Percentiles rank a stretch among this genome's conserved stretches.
Conservation (phyloP, 768 basidiomycete species). For the Epithele typhae region DNA sequence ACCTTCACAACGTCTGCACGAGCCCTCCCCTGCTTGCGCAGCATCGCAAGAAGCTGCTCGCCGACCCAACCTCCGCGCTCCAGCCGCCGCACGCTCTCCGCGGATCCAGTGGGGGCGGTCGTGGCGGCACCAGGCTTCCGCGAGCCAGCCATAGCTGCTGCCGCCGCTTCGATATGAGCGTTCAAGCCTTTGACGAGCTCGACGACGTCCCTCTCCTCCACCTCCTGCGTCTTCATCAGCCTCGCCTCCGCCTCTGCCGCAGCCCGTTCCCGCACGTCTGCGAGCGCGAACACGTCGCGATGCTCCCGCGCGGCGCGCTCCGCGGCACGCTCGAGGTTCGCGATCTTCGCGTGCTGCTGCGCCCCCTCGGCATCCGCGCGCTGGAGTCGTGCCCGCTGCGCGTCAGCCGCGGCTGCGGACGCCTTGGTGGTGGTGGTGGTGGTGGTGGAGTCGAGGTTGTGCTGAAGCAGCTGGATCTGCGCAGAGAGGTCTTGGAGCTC, state of each 20-base stretch:
- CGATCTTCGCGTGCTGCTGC: too few relatives aligned
- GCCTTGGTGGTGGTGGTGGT: too few relatives aligned
- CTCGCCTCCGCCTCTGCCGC: slow-evolving; percentile 44
- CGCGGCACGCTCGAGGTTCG: background rate
- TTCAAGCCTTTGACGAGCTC: slow-evolving; percentile 43
- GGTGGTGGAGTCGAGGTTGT: too few relatives aligned
- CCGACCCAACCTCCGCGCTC: background rate
- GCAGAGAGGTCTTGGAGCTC: too few relatives aligned
- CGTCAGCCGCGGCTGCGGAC: background rate
- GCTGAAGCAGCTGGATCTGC: too few relatives aligned
- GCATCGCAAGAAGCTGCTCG: background rate
- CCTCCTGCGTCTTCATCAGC: slow-evolving; percentile 38
- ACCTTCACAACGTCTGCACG: slow-evolving; percentile 8
- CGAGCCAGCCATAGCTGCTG: slow-evolving; percentile 32
- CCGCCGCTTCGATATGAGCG: slow-evolving; percentile 44
- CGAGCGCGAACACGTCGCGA: slow-evolving; percentile 11
- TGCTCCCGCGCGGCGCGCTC: background rate
- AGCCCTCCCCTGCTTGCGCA: slow-evolving; percentile 3
- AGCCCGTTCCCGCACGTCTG: slow-evolving; percentile 38
- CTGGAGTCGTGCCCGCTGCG: background rate
- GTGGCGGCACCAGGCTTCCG: too few relatives aligned
- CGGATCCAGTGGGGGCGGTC: slow-evolving; percentile 40
- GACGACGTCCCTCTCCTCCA: slow-evolving; percentile 44
- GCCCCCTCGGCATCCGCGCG: too few relatives aligned
- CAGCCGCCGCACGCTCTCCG: slow-evolving; percentile 1